Evolutionary conservation across 2,329 filamentous ascomycete species (phyloP).

Genomic region (Trichoderma semiorbis): DNA sequence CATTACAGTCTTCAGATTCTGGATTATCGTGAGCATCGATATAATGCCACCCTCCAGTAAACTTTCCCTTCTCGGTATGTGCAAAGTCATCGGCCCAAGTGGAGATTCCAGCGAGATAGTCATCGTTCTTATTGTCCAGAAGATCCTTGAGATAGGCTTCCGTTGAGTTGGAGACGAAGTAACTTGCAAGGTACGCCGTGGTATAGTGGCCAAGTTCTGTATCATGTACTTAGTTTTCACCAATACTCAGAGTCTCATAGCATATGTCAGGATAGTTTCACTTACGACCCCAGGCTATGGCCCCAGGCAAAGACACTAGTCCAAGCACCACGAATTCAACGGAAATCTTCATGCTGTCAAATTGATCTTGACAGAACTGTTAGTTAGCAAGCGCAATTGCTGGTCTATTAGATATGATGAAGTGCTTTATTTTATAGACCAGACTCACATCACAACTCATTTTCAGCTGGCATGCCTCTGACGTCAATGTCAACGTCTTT

Average conservation of each 20-base stretch:
- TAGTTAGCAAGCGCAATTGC: neutral
- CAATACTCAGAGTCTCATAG: neutral
- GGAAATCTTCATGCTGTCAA: neutral
- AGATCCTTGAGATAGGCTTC: neutral
- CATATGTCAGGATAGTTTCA: neutral
- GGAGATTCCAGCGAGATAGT: neutral
- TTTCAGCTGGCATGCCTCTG: neutral
- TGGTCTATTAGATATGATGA: neutral
- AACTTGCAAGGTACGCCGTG: neutral
- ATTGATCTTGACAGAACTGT: fast-evolving
- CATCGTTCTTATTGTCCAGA: neutral
- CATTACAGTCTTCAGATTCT: neutral
- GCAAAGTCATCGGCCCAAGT: neutral
- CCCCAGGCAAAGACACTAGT: neutral
- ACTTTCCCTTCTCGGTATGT: fast-evolving
- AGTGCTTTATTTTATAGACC: neutral
- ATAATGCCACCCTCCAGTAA: neutral
- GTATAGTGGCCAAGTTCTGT: neutral
- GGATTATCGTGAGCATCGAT: neutral
- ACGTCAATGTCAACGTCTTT: neutral
- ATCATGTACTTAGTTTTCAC: neutral
- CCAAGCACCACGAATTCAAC: neutral
- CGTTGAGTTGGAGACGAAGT: neutral
- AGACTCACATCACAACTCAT: neutral
- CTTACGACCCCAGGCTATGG: neutral